Evolutionary conservation across 352 stramenopile genomes (phyloP).

Genomic region (Pseudoperonospora humuli): DNA sequence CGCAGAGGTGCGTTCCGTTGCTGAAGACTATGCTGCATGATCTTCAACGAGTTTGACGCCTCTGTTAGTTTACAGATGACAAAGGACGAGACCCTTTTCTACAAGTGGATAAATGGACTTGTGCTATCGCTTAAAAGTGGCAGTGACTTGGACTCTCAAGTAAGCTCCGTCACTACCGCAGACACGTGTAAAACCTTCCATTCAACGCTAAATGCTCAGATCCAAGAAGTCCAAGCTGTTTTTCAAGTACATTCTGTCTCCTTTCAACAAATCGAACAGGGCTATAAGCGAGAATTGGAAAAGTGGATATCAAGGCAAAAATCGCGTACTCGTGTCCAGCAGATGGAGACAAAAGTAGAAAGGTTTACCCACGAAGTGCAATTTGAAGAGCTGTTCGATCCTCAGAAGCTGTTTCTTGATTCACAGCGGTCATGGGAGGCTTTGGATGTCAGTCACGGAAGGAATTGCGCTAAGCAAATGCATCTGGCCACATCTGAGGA

Average conservation of each 20-base stretch:
- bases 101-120: constrained; percentile 66
- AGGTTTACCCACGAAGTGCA: constrained; percentile 30
- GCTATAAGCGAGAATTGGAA: constrained; percentile 30
- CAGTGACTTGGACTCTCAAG: too few species aligned
- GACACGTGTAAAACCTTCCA: too few species aligned
- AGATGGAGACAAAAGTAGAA: constrained; percentile 47
- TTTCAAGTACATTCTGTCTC: constrained; percentile 21
- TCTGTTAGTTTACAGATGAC: constrained; percentile 43
- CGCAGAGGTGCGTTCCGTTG: constrained; percentile 24
- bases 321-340: constrained; percentile 28
- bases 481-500: constrained; percentile 23
- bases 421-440: constrained; percentile 18
- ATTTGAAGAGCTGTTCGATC: constrained; percentile 34
- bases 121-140: constrained; percentile 21
- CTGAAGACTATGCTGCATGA: too few species aligned
- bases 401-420: constrained; percentile 36
- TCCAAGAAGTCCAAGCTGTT: constrained; percentile 19
- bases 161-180: too few species aligned
- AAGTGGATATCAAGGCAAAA: constrained; percentile 37
- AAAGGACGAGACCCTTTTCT: constrained; percentile 45
- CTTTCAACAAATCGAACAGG: constrained; percentile 25
- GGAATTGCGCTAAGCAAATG: not conserved
- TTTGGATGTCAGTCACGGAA: not conserved
- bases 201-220: constrained; percentile 17
- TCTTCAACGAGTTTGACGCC: too few species aligned